Conservation (phyloP, 2,329 filamentous ascomycete species). For the Neobulgaria alba region DNA sequence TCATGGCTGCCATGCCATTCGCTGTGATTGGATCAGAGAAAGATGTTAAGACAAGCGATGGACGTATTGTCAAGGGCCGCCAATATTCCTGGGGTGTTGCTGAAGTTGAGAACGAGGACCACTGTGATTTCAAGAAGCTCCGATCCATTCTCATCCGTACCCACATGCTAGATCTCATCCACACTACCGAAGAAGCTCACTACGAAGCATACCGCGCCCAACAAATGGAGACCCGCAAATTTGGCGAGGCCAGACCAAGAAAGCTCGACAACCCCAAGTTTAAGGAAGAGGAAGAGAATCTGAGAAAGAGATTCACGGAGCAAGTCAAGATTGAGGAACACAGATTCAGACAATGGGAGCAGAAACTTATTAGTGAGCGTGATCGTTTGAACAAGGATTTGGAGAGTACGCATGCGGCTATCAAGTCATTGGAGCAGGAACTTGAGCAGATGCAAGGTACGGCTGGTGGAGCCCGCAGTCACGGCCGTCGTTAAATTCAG, state of each 20-base stretch:
- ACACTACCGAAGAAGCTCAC: slow-evolving; percentile 98
- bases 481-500: slow-evolving; percentile 76
- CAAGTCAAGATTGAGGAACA: slow-evolving; percentile 99
- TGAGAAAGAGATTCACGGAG: slow-evolving; percentile 98
- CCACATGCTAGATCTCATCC: slow-evolving; percentile 99
- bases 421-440: slow-evolving; percentile 86
- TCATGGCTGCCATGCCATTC: slow-evolving; percentile 97
- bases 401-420: slow-evolving; percentile 90
- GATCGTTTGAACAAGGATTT: slow-evolving; percentile 99
- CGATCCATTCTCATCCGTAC: slow-evolving; percentile 97
- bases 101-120: slow-evolving; percentile 98
- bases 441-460: slow-evolving; percentile 84
- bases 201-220: slow-evolving; percentile 98
- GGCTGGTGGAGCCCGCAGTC: slow-evolving; percentile 70
- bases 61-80: slow-evolving; percentile 95
- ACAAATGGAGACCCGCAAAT: slow-evolving; percentile 99
- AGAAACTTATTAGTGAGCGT: slow-evolving; percentile 98
- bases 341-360: slow-evolving; percentile 98
- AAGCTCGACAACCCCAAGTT: slow-evolving; percentile 99
- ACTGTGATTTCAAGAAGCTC: slow-evolving; percentile 99
- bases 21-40: slow-evolving; percentile 98
- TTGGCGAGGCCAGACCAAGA: slow-evolving; percentile 90
- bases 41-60: slow-evolving; percentile 93
- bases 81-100: slow-evolving; percentile 99
- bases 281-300: slow-evolving; percentile 98